Base-by-base conservation (phyloP, 108 stramenopile genomes). In the Nitzschia putrida region DNA sequence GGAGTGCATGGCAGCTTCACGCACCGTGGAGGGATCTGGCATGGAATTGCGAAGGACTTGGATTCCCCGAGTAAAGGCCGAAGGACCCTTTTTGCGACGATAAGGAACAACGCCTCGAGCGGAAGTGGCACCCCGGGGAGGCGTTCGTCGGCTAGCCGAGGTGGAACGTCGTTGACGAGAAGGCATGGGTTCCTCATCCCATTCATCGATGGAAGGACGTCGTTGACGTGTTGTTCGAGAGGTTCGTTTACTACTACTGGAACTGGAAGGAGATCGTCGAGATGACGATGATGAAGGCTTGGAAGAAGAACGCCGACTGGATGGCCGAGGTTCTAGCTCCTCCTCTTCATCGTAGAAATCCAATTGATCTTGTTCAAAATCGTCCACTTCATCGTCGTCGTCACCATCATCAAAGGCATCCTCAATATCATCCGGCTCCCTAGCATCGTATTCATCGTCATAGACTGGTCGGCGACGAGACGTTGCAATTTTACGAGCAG, bases 41-140 rank as follows among this genome's bases (percentile, higher is more conserved):
- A 93, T 78, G 21, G 71, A 74, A 54, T 82, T 88, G 29, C 86
- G 85, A 54, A 93, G 54, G 50, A 83, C 88, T 39, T 71, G 73
- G 8, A 90, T 67, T 18, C 92, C 88, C 49, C 86, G 73, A 6
- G 88, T 83, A 83, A 93, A 93, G n/a, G 88, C 69, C 21, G 85
- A 78, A 21, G 88, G 49, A 16, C 61, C 45, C 42, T 72, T 75
- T 14, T 61, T 64, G 34, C 51, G 58, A 51, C 79, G 60, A 77
- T 86, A 88, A 22, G 87, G 80, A 11, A 85, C 83, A 0, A 84
- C 73, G 22, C 72, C 18, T 56, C 68, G 64, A 10, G 21, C 20
- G 0, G 24, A 22, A 41, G 66, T 74, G 11, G 68, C 56, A 20
- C 64, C 40, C 8, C 61, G n/a, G 8, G 43, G n/a, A 18, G 61